Evolutionary conservation across 2,329 filamentous ascomycete genomes (phyloP).

Genomic region (Fonsecaea pugnacius): DNA sequence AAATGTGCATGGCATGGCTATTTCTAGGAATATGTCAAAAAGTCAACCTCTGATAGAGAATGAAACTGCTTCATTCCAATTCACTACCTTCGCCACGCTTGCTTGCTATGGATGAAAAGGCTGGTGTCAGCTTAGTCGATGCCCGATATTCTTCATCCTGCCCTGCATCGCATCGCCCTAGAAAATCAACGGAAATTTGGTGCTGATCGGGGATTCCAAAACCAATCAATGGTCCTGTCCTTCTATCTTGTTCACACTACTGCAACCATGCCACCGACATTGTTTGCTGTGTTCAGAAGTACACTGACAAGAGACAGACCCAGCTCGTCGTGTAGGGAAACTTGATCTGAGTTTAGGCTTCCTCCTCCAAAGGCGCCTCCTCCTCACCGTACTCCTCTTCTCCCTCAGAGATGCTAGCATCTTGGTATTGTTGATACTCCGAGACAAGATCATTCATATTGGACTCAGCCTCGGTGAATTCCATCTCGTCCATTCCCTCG

Average conservation of each 20-base stretch:
- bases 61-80: conserved; percentile 5
- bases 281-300: conserved; percentile 3
- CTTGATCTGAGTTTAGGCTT: conserved; percentile 28
- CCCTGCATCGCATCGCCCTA: conserved; percentile 13
- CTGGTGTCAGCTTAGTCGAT: conserved; percentile 10
- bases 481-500: conserved; percentile 99
- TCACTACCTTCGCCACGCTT: conserved; percentile 2
- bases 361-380: conserved; percentile 34
- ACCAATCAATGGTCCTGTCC: conserved; percentile 30
- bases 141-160: conserved; percentile 4
- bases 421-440: conserved; percentile 99
- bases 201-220: conserved; percentile 16
- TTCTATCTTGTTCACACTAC: conserved; percentile 6
- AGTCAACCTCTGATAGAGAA: not conserved
- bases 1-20: not conserved
- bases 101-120: conserved; percentile 5
- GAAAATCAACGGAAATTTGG: conserved; percentile 18
- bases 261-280: conserved; percentile 16
- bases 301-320: conserved; percentile 7
- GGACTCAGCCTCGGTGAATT: conserved; percentile 99
- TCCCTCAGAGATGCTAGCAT: conserved; percentile 94
- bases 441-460: conserved; percentile 99
- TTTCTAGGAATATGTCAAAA: not conserved
- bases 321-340: not conserved
- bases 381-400: conserved; percentile 77